These are phyloP conservation scores for Trichoderma hamatum DNA, from an alignment of 2,329 filamentous ascomycete species.

Conservation along the genomic window DNA sequence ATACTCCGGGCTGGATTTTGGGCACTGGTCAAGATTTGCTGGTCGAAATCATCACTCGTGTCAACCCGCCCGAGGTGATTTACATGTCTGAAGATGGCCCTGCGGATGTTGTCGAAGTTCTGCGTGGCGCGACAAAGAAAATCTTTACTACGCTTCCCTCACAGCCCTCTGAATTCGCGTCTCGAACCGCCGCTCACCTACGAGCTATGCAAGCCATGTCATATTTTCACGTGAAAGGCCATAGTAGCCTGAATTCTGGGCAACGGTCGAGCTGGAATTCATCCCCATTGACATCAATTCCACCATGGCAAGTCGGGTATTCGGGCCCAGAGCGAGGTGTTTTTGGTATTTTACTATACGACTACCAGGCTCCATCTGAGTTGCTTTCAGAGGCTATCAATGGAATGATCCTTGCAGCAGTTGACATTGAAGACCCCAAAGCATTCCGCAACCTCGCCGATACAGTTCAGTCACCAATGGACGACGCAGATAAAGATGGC, in stretches of 20 bases:
- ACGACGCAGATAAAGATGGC: conserved; percentile 28
- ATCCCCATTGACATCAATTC: conserved; percentile 56
- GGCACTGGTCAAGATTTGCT: conserved; percentile 70
- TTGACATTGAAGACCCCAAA: conserved; percentile 58
- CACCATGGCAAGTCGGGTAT: conserved; percentile 67
- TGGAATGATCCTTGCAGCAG: conserved; percentile 69
- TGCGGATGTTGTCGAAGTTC: conserved; percentile 56
- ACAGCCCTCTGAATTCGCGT: conserved; percentile 56
- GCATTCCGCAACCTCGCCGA: conserved; percentile 49
- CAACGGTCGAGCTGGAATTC: conserved; percentile 51
- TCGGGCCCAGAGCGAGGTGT: conserved; percentile 55
- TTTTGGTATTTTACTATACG: conserved; percentile 68
- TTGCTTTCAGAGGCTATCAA: conserved; percentile 68
- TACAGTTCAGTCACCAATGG: conserved; percentile 12
- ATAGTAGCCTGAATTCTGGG: conserved; percentile 10
- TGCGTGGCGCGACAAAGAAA: conserved; percentile 50
- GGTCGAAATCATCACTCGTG: conserved; percentile 55
- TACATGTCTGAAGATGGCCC: conserved; percentile 70
- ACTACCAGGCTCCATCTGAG: conserved; percentile 61
- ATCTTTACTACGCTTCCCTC: conserved; percentile 60
- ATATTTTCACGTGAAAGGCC: conserved; percentile 65
- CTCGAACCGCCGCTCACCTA: conserved; percentile 66
- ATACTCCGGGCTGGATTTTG: conserved; percentile 74
- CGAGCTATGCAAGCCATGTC: conserved; percentile 78
- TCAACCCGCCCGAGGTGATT: conserved; percentile 64